Base-by-base conservation (phyloP, 2,329 filamentous ascomycete genomes). In the Neobulgaria alba region DNA sequence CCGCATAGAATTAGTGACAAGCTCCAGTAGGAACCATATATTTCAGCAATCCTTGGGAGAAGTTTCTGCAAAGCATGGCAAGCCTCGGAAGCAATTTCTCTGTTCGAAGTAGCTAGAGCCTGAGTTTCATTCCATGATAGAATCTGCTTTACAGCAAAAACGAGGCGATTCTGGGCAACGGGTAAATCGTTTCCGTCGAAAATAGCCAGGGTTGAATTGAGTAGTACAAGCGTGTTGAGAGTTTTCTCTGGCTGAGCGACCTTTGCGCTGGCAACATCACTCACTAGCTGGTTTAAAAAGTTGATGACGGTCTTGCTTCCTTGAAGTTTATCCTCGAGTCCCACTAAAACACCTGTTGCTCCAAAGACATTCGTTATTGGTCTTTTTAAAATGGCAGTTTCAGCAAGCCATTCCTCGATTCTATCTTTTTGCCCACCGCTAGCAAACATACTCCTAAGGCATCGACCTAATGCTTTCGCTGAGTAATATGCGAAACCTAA, bases 21-120 rank as follows among this genome's bases (percentile, higher is more conserved):
- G 37, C 80, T 73, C 92, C 92, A 98, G 57, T 95, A 85, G 0
- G 84, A 77, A 0, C 90, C 92, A 54, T 95, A 95, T 1, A 95
- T 78, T 34, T 88, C 82, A 43, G 77, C 75, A 52, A 95, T 81
- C 30, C 73, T 74, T 2, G 85, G 85, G 0, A 95, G 62, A 3
- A 95, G 65, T 3, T 67, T 63, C 2, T 74, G 65, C 39, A 86
- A 56, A 45, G 68, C 69, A 53, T 79, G 64, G 57, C 77, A 73
- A 47, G 71, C 62, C 63, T 76, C 64, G 20, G 70, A 57, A 45
- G 65, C 58, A n/a, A 75, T 48, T 40, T 62, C 60, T n/a, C 61
- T 55, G 16, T 67, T 62, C 2, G 75, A 45, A 1, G 63, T 61
- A 12, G 69, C 63, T 0, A 66, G 58, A 0, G 7, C 12, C 12